These are phyloP conservation scores for Phytopythium oedochilum DNA, from an alignment of 352 stramenopile genomes.

Conservation along the genomic window DNA sequence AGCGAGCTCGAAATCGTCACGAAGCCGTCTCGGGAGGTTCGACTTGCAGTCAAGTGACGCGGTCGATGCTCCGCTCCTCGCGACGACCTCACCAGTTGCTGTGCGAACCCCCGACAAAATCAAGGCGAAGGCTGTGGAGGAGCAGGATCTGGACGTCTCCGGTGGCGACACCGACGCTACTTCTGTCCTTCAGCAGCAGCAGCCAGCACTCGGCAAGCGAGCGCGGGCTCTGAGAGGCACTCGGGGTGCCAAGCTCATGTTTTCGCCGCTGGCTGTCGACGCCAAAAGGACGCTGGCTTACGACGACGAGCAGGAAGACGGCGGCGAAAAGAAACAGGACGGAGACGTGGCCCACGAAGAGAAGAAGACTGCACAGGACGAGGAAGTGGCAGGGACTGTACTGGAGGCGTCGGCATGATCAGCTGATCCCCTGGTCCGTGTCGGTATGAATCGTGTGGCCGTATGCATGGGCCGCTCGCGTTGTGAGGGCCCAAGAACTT, in stretches of 20 bases:
- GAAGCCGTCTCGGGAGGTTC: background rate
- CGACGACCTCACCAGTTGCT: background rate
- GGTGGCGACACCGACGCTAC: constrained; percentile 1
- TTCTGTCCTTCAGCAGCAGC: constrained; percentile 1
- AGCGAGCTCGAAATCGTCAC: constrained; percentile 1
- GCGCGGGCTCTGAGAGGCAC: constrained; percentile 18
- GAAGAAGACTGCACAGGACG: background rate
- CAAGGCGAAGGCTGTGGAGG: constrained; percentile 1
- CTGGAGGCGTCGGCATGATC: background rate
- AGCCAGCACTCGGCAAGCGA: constrained; percentile 12
- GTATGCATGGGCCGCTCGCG: too few species aligned
- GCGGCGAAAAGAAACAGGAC: background rate
- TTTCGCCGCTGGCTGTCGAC: constrained; percentile 33
- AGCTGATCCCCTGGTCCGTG: background rate
- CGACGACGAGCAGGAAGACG: constrained; percentile 2
- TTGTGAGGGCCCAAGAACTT: too few species aligned
- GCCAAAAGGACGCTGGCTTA: constrained; percentile 10
- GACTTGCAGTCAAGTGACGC: background rate
- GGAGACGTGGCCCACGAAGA: background rate
- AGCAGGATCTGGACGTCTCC: background rate
- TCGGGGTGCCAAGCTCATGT: constrained; percentile 34
- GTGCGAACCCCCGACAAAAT: background rate
- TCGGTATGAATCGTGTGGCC: background rate
- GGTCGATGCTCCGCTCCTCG: background rate
- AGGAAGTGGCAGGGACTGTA: background rate